A percentile compares a stretch with the other conserved stretches of the same genome.
phyloP scores from a whole-genome alignment of 2,329 filamentous ascomycete species.

The Clarireedia hainanense region DNA sequence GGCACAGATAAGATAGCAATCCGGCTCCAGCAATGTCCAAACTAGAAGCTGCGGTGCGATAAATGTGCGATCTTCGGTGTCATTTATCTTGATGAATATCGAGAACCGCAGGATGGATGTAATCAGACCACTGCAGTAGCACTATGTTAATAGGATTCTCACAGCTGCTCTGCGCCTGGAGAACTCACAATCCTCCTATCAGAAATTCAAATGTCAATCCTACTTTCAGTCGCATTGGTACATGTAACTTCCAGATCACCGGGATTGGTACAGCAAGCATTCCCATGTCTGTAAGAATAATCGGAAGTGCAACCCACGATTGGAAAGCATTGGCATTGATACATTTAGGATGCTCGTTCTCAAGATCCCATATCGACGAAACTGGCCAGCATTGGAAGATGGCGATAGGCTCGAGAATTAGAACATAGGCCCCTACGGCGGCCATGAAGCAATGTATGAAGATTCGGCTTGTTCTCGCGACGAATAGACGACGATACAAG shows the following conservation, averaged over 20 bases:
- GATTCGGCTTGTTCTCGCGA: background rate
- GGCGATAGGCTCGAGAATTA: background rate
- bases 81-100: background rate
- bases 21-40: background rate
- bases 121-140: background rate
- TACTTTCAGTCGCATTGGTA: background rate
- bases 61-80: background rate
- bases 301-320: background rate
- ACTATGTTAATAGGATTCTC: background rate
- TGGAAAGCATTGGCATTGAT: background rate
- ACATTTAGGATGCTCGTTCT: background rate
- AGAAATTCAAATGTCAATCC: background rate
- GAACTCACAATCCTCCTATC: background rate
- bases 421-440: background rate
- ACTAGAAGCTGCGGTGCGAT: background rate
- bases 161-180: background rate
- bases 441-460: background rate
- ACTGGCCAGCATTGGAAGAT: background rate
- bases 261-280: background rate
- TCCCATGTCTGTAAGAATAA: background rate
- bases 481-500: background rate
- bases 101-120: background rate
- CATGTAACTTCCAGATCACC: background rate
- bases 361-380: background rate
- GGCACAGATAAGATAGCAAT: background rate